Base-by-base conservation (phyloP, 2,329 filamentous ascomycete genomes). In the Botrytis galanthina region DNA sequence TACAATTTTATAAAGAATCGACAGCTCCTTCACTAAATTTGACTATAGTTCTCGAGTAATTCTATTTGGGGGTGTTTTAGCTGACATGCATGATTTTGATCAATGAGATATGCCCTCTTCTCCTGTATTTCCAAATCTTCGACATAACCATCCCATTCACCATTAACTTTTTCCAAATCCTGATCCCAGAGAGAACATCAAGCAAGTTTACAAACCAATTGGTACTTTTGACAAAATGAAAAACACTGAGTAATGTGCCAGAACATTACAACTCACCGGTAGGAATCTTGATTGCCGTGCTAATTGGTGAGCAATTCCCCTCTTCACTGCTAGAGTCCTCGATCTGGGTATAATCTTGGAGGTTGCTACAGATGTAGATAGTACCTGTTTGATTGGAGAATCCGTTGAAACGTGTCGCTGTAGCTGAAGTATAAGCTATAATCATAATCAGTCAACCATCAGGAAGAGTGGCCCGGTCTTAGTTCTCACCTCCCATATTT, bases 361-460 rank as follows among this genome's bases (percentile, higher is more conserved):
- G 16, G 42, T n/a, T 39, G 26, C 60, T 63, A 63, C 60, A 63
- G 26, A 63, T 42, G n/a, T 63, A 63, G 26, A 63, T 44, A 63
- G 37, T 63, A 63, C 14, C 60, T 4, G 35, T 39, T 18, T 63
- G 37, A 20, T 39, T 63, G 16, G 60, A 63, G 26, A 63, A 42
- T 10, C 60, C 60, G 14, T 63, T 63, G 14, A 63, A 63, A 9
- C 37, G 16, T n/a, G 60, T 63, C 16, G 60, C 60, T 42, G 60
- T 63, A 63, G 37, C 60, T 63, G 60, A 63, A 63, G 60, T 63
- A 42, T 63, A 63, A 20, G 60, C 60, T 63, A 8, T 18, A 63
- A 37, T 42, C 9, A 20, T 29, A n/a, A 16, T 63, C 16, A 63
- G 60, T 42, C n/a, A 12, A 42, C 8, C 8, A 18, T 20, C 14